A percentile compares a stretch with the other conserved stretches of the same genome.
These are phyloP conservation scores for Rhododendron williamsianum DNA, from an alignment of 148 eudicot species.

Conservation along the genomic window DNA sequence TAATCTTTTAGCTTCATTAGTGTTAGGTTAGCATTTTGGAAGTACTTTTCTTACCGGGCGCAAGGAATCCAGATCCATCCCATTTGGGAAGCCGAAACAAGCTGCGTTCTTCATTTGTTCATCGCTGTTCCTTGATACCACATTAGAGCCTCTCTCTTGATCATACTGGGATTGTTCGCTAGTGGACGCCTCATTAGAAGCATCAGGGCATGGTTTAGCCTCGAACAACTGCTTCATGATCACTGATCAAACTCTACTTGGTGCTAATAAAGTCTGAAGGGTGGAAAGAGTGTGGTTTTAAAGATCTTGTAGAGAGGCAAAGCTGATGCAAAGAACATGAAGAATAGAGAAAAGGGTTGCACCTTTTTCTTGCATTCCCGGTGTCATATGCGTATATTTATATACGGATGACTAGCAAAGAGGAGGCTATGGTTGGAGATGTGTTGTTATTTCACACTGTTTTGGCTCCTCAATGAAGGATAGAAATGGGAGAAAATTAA, in stretches of 20 bases:
- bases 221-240: constrained; percentile 25
- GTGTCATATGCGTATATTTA: neutral
- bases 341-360: neutral
- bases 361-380: neutral
- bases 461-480: constrained; percentile 2
- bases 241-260: neutral
- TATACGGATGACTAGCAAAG: neutral
- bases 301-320: neutral
- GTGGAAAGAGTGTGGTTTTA: neutral
- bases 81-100: constrained; percentile 11
- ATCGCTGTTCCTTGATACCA: neutral
- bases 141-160: constrained; percentile 24
- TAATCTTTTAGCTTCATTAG: neutral
- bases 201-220: constrained; percentile 14
- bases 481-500: constrained; percentile 7
- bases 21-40: neutral
- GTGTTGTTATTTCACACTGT: constrained; percentile 14
- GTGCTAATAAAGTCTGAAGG: neutral
- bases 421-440: constrained; percentile 10
- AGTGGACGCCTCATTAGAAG: constrained; percentile 18
- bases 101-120: neutral
- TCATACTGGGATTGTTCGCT: constrained; percentile 22
- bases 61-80: constrained; percentile 25
- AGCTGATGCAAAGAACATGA: constrained; percentile 9
- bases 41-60: constrained; percentile 28